Evolutionary conservation across 1,284 basidiomycete species (phyloP), one percentile per base, ranked within the genome.

Genomic region (Phylloboletellus chloephorus): DNA sequence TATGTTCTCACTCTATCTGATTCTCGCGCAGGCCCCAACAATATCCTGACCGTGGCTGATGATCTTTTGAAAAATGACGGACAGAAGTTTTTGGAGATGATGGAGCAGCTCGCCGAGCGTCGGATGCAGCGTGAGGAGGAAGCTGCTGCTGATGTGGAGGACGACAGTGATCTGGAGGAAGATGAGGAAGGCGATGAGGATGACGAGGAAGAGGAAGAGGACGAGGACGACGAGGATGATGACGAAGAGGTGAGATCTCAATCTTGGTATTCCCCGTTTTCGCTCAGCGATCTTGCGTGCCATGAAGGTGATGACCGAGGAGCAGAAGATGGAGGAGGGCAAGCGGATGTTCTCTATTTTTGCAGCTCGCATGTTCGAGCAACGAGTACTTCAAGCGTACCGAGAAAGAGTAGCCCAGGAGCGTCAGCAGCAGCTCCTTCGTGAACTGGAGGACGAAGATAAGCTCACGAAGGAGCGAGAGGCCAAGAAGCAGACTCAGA

Each of bases 281-380:
- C 40, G 34, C 44, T 58, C 36, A 46, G 41, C 5, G 28, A 47
- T 42, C 33, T 49, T 47, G 29, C 45, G 23, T 41, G 34, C 30
- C 40, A 44, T 48, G 15, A 51, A 85, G 82, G 68, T 74, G 25
- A 75, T 88, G 78, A 86, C 85, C 6, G 84, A 88, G 61, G 84
- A 87, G 65, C 89, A 98, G 69, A 92, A 95, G 66, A 91, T 94
- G 83, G 93, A 97, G 66, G 95, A 98, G 68, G 95, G 95, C 54
- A 91, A 94, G 65, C 82, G 91, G 41, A 98, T 98, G 95, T 98
- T 98, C 72, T 93, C 93, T 52, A 97, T 98, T 67, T 98, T 98
- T 62, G 95, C 95, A n/a, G 95, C 95, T 28, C 82, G 96, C 43
- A 96, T 98, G 92, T 98, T 98, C 63, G 95, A 98, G 69, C 93